Evolutionary conservation across 176 grass and related monocot genomes (phyloP).

Genomic region (Oryza brachyantha): DNA sequence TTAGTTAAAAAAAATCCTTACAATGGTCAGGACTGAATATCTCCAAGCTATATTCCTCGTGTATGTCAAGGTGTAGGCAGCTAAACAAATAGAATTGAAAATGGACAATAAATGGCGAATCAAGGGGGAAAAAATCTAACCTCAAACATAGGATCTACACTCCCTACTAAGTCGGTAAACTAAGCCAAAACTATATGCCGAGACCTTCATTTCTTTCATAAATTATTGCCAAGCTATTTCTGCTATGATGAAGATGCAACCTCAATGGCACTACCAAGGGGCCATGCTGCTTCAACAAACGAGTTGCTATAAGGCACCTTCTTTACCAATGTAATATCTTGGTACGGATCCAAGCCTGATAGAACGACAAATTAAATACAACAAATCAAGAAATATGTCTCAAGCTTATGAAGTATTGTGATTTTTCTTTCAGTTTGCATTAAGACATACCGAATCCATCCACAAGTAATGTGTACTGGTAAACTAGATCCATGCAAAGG

Average conservation of each 20-base stretch:
- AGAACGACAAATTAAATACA: background rate
- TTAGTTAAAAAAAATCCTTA: constrained; percentile 33
- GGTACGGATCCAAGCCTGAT: constrained; percentile 75
- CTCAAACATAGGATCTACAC: constrained; percentile 41
- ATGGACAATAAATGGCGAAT: constrained; percentile 43
- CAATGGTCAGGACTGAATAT: constrained; percentile 11
- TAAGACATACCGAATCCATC: constrained; percentile 83
- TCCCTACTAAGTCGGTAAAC: constrained; percentile 41
- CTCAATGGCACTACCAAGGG: constrained; percentile 96
- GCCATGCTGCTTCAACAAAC: constrained; percentile 91
- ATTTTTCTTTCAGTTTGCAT: constrained; percentile 6
- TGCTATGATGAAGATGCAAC: constrained; percentile 74
- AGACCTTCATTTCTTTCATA: constrained; percentile 1
- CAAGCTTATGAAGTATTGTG: background rate
- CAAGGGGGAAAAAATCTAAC: constrained; percentile 39
- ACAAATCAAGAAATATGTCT: background rate
- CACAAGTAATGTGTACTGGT: constrained; percentile 95
- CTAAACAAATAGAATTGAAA: constrained; percentile 50
- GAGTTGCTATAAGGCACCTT: constrained; percentile 69
- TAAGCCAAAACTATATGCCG: constrained; percentile 49
- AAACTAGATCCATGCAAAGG: constrained; percentile 99
- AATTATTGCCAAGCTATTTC: constrained; percentile 30
- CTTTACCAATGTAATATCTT: constrained; percentile 96
- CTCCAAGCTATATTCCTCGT: constrained; percentile 41
- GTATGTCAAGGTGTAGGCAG: constrained; percentile 31